These are phyloP conservation scores for Boletus subcaerulescens DNA, from an alignment of 768 basidiomycete genomes.

Conservation along the genomic window DNA sequence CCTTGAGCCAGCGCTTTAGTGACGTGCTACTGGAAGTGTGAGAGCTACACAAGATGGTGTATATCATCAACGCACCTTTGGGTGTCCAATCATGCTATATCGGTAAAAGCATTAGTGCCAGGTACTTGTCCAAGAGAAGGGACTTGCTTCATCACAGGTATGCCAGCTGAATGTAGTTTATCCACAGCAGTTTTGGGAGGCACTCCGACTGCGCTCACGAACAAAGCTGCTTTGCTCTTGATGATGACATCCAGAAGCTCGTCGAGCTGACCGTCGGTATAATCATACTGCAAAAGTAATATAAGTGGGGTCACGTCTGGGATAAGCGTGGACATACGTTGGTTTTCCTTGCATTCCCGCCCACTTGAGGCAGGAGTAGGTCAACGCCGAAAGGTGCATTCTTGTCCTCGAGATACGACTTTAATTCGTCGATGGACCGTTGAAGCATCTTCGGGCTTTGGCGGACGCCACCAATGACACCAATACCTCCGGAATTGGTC, in stretches of 20 bases:
- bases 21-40: constrained; percentile 52
- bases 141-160: constrained; percentile 82
- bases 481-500: constrained; percentile 88
- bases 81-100: constrained; percentile 76
- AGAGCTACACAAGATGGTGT: not conserved
- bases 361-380: constrained; percentile 78
- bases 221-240: constrained; percentile 65
- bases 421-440: constrained; percentile 67
- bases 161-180: constrained; percentile 73
- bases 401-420: constrained; percentile 69
- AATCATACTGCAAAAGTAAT: constrained; percentile 49
- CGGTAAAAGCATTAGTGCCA: not conserved
- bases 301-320: not conserved
- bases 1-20: constrained; percentile 72
- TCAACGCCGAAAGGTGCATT: constrained; percentile 81
- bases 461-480: constrained; percentile 82
- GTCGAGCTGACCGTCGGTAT: constrained; percentile 73
- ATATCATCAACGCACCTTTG: constrained; percentile 50
- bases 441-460: constrained; percentile 72
- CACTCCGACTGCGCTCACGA: constrained; percentile 83
- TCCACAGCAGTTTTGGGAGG: constrained; percentile 83
- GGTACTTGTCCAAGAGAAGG: not conserved
- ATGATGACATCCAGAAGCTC: constrained; percentile 81
- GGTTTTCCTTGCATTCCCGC: constrained; percentile 80
- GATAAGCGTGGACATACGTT: constrained; percentile 43